A percentile compares a stretch with the other conserved stretches of the same genome.
phyloP scores from a whole-genome alignment of 1,284 basidiomycete species.

The Pseudozyma hubeiensis region DNA sequence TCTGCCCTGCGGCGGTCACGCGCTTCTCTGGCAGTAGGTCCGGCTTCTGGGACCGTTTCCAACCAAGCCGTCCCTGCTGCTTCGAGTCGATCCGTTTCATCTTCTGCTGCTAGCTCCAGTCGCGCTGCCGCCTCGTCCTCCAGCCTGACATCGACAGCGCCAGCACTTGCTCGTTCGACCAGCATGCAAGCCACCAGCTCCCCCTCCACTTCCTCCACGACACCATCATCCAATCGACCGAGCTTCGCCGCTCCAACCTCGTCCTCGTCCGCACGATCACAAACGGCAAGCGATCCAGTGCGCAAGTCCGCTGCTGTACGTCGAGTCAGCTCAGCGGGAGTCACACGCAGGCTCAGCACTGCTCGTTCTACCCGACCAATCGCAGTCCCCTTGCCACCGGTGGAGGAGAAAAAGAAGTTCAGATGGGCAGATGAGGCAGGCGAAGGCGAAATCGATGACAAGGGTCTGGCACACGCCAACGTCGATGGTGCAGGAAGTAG shows the following conservation, averaged over 20 bases:
- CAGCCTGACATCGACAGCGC: slow-evolving; percentile 8
- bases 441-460: slow-evolving; percentile 82
- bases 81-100: slow-evolving; percentile 18
- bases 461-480: slow-evolving; percentile 67
- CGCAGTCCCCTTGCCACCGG: slow-evolving; percentile 5
- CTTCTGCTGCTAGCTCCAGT: slow-evolving; percentile 5
- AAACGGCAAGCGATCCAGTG: slow-evolving; percentile 15
- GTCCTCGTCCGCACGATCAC: slow-evolving; percentile 33
- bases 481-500: slow-evolving; percentile 21
- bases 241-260: slow-evolving; percentile 43
- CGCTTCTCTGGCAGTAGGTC: slow-evolving; percentile 15
- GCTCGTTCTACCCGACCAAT: background rate
- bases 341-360: slow-evolving; percentile 16
- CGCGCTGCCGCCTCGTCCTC: slow-evolving; percentile 6
- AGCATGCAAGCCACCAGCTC: slow-evolving; percentile 34
- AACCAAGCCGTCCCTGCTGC: background rate
- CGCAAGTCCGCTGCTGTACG: slow-evolving; percentile 19
- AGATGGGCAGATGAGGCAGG: slow-evolving; percentile 91
- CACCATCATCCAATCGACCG: slow-evolving; percentile 11
- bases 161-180: slow-evolving; percentile 15
- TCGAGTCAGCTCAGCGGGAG: slow-evolving; percentile 13
- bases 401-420: slow-evolving; percentile 77
- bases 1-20: slow-evolving; percentile 27
- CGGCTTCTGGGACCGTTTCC: background rate
- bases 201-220: slow-evolving; percentile 3